phyloP scores from a whole-genome alignment of 1,284 basidiomycete species.

The Marasmius tenuissimus region DNA sequence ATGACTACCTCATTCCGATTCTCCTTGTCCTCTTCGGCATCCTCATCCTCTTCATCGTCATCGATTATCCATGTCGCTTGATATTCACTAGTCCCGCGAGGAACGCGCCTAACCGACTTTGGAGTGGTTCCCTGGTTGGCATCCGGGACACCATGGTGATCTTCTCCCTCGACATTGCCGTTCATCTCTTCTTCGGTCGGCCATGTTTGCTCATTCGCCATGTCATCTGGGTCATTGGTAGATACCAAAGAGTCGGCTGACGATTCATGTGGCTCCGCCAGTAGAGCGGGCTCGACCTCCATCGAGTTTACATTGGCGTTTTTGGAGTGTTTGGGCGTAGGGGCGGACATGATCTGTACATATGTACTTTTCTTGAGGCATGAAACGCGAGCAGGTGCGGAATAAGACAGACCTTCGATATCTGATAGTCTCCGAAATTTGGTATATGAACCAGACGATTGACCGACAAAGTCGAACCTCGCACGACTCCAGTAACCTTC shows the following conservation, averaged over 20 bases:
- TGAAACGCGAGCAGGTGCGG: conserved; percentile 10
- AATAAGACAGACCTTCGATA: conserved; percentile 64
- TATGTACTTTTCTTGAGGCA: conserved; percentile 15
- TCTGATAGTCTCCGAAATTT: conserved; percentile 86
- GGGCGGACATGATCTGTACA: conserved; percentile 61
- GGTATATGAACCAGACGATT: conserved; percentile 90
- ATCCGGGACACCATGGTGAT: conserved; percentile 53
- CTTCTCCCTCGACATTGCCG: conserved; percentile 32
- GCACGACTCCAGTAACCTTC: conserved; percentile 80
- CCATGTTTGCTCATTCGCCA: conserved; percentile 98
- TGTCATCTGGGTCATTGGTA: conserved; percentile 85
- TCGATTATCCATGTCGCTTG: conserved; percentile 94
- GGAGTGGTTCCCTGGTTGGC: conserved; percentile 69
- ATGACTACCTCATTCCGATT: conserved; percentile 40
- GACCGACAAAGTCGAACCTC: conserved; percentile 79
- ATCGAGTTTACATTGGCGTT: conserved; percentile 39
- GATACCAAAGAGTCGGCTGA: conserved; percentile 88
- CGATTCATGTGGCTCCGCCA: conserved; percentile 62
- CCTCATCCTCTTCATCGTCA: conserved; percentile 69
- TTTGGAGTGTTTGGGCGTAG: conserved; percentile 44
- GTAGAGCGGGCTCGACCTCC: conserved; percentile 61
- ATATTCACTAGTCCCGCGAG: conserved; percentile 90
- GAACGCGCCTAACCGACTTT: conserved; percentile 73
- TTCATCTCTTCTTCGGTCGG: conserved; percentile 96
- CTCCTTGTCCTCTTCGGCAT: conserved; percentile 39